Conservation (phyloP, 768 basidiomycete genomes). For the Psilocybe subaeruginosa region DNA sequence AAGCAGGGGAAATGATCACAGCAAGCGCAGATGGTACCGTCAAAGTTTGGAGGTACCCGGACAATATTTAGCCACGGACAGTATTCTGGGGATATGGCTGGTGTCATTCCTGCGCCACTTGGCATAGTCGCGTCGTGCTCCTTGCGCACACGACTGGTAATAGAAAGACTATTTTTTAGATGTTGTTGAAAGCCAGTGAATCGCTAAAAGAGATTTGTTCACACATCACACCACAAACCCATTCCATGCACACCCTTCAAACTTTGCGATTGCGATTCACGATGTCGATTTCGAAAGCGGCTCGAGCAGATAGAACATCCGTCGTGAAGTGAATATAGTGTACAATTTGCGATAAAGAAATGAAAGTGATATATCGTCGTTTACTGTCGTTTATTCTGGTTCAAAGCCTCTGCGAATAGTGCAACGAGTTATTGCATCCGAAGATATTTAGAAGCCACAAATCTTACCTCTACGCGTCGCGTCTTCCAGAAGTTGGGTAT, state of each 20-base stretch:
- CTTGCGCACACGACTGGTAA: not conserved
- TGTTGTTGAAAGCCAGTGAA: not conserved
- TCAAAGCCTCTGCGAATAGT: constrained; percentile 44
- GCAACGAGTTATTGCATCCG: constrained; percentile 5
- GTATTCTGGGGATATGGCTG: not conserved
- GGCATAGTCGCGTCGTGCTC: not conserved
- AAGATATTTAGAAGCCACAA: not conserved
- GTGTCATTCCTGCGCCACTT: not conserved
- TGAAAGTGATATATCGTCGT: not conserved
- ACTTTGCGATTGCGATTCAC: not conserved
- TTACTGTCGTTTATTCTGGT: constrained; percentile 34
- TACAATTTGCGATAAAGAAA: constrained; percentile 14
- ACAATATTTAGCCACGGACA: constrained; percentile 7
- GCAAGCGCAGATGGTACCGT: constrained; percentile 90
- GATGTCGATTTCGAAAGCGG: not conserved
- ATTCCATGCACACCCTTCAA: too few species aligned
- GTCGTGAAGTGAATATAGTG: constrained; percentile 10
- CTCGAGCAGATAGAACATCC: not conserved
- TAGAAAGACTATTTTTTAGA: not conserved
- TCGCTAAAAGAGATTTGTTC: not conserved
- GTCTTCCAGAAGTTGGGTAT: constrained; percentile 94
- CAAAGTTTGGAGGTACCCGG: constrained; percentile 80
- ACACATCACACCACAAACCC: not conserved
- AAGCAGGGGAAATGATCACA: constrained; percentile 83
- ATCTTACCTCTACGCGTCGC: constrained; percentile 89